Conservation (phyloP, 139 green algal genomes). For the Chlamydomonas schloesseri region DNA sequence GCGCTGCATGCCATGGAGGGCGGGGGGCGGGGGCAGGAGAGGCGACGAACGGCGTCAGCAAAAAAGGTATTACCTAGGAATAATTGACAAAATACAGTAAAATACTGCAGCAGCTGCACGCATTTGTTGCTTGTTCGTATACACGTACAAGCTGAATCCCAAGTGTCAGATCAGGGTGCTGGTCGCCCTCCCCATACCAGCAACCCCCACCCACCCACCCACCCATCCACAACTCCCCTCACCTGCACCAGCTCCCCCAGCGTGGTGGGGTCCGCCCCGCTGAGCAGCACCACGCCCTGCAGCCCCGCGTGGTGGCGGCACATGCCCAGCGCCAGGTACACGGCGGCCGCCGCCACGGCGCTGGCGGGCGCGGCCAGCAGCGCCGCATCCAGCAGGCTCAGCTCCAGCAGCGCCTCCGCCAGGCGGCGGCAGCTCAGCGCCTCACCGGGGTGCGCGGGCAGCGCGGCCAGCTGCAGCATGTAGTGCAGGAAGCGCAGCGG, state of each 20-base stretch:
- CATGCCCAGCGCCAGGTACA: constrained; percentile 39
- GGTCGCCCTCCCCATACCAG: too few species aligned
- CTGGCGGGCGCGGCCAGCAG: background rate
- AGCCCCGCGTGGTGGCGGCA: background rate
- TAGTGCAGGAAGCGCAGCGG: constrained; percentile 54
- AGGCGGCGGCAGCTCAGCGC: background rate
- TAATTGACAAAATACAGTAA: too few species aligned
- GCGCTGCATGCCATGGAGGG: background rate
- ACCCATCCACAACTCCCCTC: background rate
- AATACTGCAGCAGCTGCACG: too few species aligned
- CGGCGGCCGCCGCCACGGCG: background rate
- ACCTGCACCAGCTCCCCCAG: constrained; percentile 17
- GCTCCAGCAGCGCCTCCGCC: constrained; percentile 41
- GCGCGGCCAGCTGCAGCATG: constrained; percentile 37
- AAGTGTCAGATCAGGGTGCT: too few species aligned
- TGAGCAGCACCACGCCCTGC: background rate
- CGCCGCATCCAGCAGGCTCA: constrained; percentile 18
- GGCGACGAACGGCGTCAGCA: background rate
- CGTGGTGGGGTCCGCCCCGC: background rate
- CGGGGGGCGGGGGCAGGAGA: background rate
- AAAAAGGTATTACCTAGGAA: background rate
- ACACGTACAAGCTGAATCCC: too few species aligned
- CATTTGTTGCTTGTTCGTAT: too few species aligned
- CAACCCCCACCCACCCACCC: too few species aligned
- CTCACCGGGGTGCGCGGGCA: background rate